Percentiles rank a stretch among this genome's conserved stretches.
These are phyloP conservation scores for Aspergillus novoparasiticus DNA, from an alignment of 2,329 filamentous ascomycete species.

Conservation along the genomic window DNA sequence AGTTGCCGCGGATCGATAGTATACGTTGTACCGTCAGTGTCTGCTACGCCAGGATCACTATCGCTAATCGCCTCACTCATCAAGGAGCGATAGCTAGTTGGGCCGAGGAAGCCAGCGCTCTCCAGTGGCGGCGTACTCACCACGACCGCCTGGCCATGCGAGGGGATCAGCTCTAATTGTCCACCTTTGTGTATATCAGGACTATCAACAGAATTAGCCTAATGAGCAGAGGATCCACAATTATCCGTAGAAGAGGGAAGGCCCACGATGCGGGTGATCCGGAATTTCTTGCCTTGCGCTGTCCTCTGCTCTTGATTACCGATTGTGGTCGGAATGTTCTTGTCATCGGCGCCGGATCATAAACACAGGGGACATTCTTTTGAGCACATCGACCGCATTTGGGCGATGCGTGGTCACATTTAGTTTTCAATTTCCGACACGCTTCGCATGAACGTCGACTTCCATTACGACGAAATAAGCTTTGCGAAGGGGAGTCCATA, in stretches of 20 bases:
- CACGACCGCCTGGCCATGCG: background rate
- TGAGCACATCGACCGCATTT: constrained; percentile 5
- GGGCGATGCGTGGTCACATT: constrained; percentile 4
- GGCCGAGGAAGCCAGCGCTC: constrained; percentile 4
- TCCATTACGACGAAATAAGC: constrained; percentile 2
- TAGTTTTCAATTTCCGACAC: constrained; percentile 6
- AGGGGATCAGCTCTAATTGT: background rate
- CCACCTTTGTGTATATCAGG: background rate
- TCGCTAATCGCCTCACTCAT: background rate
- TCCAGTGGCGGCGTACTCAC: constrained; percentile 4
- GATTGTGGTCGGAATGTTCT: background rate
- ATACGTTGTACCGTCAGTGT: background rate
- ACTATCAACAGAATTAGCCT: background rate
- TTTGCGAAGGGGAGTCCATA: background rate
- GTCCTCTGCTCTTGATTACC: background rate
- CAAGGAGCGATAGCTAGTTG: constrained; percentile 5
- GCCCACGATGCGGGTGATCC: background rate
- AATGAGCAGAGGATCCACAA: background rate
- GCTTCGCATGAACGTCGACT: constrained; percentile 5
- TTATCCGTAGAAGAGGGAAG: background rate
- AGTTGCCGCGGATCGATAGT: background rate
- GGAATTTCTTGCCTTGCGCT: background rate
- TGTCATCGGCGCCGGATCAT: background rate
- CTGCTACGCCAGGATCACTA: background rate
- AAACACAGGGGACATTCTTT: background rate